phyloP scores from a whole-genome alignment of 202 grass and related monocot species.

The Zizania palustris region DNA sequence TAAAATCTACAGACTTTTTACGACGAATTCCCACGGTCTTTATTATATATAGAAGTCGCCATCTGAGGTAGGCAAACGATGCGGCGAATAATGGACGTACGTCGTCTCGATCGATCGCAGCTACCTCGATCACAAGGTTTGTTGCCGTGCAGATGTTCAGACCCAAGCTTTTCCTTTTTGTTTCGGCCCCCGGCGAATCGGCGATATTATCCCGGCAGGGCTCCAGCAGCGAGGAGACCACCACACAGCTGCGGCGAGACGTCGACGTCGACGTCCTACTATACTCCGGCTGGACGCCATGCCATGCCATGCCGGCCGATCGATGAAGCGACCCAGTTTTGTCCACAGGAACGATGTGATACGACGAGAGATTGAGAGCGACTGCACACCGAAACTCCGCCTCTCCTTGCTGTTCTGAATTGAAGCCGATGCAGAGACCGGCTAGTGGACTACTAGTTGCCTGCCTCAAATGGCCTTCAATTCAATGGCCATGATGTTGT shows the following conservation, averaged over 20 bases:
- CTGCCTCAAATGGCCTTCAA: neutral
- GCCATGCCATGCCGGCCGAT: neutral
- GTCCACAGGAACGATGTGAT: neutral
- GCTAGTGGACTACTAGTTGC: no score
- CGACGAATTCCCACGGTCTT: no score
- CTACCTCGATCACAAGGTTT: no score
- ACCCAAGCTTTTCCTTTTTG: no score
- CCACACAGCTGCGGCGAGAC: neutral
- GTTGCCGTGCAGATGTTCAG: no score
- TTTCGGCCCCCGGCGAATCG: neutral
- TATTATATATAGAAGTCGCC: neutral
- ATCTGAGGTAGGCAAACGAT: neutral
- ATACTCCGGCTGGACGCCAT: neutral
- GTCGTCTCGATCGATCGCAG: neutral
- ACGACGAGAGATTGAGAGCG: slow-evolving; percentile 14
- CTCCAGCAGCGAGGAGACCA: neutral
- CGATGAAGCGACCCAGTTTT: neutral
- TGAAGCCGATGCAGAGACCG: neutral
- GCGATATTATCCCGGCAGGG: neutral
- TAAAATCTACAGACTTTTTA: no score
- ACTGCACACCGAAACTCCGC: neutral
- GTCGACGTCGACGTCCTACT: no score
- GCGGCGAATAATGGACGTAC: neutral
- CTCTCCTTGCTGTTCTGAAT: slow-evolving; percentile 5
- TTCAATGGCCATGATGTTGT: neutral